Base-by-base conservation (phyloP, 139 green algal genomes). In the Chlamydomonas sp. region DNA sequence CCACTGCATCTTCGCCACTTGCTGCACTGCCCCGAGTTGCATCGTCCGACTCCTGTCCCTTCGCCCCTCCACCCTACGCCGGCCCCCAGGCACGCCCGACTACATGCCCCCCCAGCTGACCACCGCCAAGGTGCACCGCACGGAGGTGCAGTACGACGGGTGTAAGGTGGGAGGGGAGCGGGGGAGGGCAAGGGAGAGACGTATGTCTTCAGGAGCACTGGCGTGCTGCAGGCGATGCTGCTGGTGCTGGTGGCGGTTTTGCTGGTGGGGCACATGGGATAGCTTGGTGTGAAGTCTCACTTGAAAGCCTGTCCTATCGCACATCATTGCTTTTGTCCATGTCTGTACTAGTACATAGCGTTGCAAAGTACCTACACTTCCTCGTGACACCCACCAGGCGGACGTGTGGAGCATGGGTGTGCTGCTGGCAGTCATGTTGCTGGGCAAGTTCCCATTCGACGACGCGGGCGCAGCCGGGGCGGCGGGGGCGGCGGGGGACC, bases 371-470 rank as follows among this genome's bases (percentile, higher is more conserved):
- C 31, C 31, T 49, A 49, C 31, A 49, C 0, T 49, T 49, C 31
- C 31, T 49, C 31, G 31, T 31, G 31, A 49, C 2, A 58, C 71
- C 16, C 5, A 2, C 7, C 79, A 84, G 79, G 88, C 87, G 0
- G 92, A 95, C 67, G 91, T 95, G 31, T 95, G 92, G 92, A 89
- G 88, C 5, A 88, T 85, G 76, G 92, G 92, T 58, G 92, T 95
- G 84, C 89, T 95, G 84, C 89, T 95, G 84, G 93, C 90, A 75
- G 92, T 95, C n/a, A 92, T 91, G 88, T 77, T 94, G 78, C 88
- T 94, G 86, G 92, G 92, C 68, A 95, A 93, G 88, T 95, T 95
- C 72, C 93, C 93, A 14, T 95, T 95, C 74, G 91, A 95, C 64
- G 90, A 89, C 63, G 71, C 82, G 14, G 68, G 68, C 7, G 67